A percentile compares a stretch with the other conserved stretches of the same genome.
These are phyloP conservation scores for Saccharomycopsis babjevae DNA, from an alignment of 805 yeast species.

Conservation along the genomic window DNA sequence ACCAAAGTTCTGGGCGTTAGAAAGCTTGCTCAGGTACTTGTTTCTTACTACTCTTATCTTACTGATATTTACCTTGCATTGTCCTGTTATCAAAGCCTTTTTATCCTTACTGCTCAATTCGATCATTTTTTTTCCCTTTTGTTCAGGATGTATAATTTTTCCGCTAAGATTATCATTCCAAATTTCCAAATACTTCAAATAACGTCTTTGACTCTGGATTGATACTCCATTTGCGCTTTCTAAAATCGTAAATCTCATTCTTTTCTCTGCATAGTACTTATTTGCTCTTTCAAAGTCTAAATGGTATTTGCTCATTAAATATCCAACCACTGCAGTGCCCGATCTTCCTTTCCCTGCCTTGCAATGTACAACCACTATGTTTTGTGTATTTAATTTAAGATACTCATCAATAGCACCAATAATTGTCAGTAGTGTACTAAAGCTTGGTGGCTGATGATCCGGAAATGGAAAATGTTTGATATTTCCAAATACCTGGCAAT, in stretches of 20 bases:
- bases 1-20: not conserved
- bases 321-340: slow-evolving; percentile 66
- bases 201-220: slow-evolving; percentile 59
- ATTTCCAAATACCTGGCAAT: slow-evolving; percentile 19
- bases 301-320: slow-evolving; percentile 42
- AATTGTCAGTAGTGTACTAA: slow-evolving; percentile 36
- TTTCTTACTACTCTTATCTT: not conserved
- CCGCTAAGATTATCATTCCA: slow-evolving; percentile 22
- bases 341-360: slow-evolving; percentile 89
- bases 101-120: not conserved
- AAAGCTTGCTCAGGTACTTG: not conserved
- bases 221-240: slow-evolving; percentile 60
- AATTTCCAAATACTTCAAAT: slow-evolving; percentile 42
- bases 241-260: slow-evolving; percentile 36
- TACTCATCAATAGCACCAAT: slow-evolving; percentile 37
- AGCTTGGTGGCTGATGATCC: slow-evolving; percentile 73
- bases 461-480: slow-evolving; percentile 40
- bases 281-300: slow-evolving; percentile 38
- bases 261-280: slow-evolving; percentile 38
- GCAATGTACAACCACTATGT: slow-evolving; percentile 72
- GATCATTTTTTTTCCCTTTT: not conserved
- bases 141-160: not conserved
- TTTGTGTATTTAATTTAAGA: slow-evolving; percentile 26
- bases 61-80: not conserved
- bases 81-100: not conserved